phyloP scores from a whole-genome alignment of 129 eudicot genomes.

The Daucus carota region DNA sequence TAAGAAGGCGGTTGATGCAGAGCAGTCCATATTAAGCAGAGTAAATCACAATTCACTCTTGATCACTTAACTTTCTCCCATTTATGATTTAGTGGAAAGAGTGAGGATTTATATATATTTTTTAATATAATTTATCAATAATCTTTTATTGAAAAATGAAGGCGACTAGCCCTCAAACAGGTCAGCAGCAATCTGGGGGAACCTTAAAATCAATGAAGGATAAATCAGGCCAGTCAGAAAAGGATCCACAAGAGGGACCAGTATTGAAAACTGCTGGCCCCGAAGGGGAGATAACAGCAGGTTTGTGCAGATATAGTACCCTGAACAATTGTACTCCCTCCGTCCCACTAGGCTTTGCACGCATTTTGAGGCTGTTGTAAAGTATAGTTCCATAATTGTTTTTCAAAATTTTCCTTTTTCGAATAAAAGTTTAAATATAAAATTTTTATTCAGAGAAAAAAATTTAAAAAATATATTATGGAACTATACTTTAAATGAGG shows the following conservation, averaged over 20 bases:
- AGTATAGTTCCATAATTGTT: no score
- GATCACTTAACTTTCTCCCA: background rate
- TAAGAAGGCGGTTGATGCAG: slow-evolving; percentile 8
- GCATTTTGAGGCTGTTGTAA: no score
- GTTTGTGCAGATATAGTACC: slow-evolving; percentile 2
- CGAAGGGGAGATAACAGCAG: slow-evolving; percentile 8
- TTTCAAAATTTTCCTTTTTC: no score
- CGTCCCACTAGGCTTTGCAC: no score
- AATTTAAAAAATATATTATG: no score
- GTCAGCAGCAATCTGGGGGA: slow-evolving; percentile 8
- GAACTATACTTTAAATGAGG: no score
- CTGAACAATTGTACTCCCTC: no score
- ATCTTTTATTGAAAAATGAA: background rate
- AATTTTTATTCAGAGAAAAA: no score
- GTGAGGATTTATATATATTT: background rate
- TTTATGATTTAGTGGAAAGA: background rate
- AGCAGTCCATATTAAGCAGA: background rate
- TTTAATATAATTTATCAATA: background rate
- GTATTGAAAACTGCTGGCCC: slow-evolving; percentile 4
- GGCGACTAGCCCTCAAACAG: slow-evolving; percentile 8
- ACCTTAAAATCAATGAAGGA: slow-evolving; percentile 9
- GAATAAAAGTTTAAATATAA: no score
- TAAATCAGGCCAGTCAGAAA: background rate
- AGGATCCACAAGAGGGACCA: slow-evolving; percentile 7
- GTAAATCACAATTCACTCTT: background rate